A percentile compares a stretch with the other conserved stretches of the same genome.
Conservation (phyloP, 495 filamentous ascomycete genomes). For the Extremus antarcticus region DNA sequence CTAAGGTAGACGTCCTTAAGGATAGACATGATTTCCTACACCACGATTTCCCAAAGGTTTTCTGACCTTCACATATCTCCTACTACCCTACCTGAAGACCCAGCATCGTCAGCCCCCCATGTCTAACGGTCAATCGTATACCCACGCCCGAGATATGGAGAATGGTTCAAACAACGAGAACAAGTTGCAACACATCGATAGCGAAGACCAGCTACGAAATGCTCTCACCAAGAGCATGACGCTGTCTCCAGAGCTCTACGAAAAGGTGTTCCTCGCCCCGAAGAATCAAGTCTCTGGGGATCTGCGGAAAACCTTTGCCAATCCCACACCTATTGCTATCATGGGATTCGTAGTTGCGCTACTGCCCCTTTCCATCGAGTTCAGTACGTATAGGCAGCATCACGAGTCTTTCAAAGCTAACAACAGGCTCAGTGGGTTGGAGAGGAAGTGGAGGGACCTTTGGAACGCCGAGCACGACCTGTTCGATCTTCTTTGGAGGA, state of each 20-base stretch:
- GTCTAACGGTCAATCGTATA: too few species aligned
- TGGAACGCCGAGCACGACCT: slow-evolving; percentile 44
- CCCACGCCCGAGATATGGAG: neutral
- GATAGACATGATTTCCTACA: too few species aligned
- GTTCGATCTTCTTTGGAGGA: slow-evolving; percentile 58
- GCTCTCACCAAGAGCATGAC: slow-evolving; percentile 37
- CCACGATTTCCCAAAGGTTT: too few species aligned
- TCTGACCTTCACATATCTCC: too few species aligned
- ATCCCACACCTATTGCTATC: slow-evolving; percentile 56
- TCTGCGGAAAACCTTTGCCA: slow-evolving; percentile 48
- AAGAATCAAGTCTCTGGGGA: slow-evolving; percentile 44
- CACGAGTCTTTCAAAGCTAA: too few species aligned
- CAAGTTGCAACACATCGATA: neutral
- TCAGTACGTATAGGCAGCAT: too few species aligned
- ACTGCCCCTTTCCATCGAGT: neutral
- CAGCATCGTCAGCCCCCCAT: too few species aligned
- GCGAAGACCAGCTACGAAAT: slow-evolving; percentile 14
- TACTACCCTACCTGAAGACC: too few species aligned
- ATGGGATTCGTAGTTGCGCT: slow-evolving; percentile 49
- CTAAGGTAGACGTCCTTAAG: too few species aligned
- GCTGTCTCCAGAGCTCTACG: slow-evolving; percentile 55
- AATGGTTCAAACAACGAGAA: neutral
- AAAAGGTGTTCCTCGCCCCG: slow-evolving; percentile 59
- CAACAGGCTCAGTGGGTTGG: too few species aligned
- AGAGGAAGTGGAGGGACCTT: slow-evolving; percentile 50